Evolutionary conservation across 768 basidiomycete genomes (phyloP).

Genomic region (Coprinopsis strossmayeri): DNA sequence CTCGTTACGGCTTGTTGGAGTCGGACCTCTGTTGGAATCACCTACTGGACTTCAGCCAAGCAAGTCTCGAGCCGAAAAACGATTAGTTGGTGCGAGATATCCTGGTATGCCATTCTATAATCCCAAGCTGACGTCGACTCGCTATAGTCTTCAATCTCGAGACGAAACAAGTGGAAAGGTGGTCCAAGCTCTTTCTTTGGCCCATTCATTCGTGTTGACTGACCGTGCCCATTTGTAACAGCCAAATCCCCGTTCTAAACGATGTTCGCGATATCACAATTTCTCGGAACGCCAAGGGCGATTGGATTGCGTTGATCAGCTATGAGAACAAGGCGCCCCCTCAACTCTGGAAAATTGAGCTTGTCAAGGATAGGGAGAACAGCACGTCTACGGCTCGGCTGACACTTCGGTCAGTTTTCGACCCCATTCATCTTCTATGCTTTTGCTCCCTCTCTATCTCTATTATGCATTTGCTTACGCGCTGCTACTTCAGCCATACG

Average conservation of each 20-base stretch:
- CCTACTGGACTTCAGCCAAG: slow-evolving; percentile 58
- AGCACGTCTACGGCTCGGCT: slow-evolving; percentile 28
- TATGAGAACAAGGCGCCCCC: slow-evolving; percentile 76
- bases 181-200: not conserved
- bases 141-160: slow-evolving; percentile 59
- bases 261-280: slow-evolving; percentile 68
- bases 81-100: slow-evolving; percentile 57
- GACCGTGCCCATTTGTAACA: slow-evolving; percentile 18
- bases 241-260: slow-evolving; percentile 67
- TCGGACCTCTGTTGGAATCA: slow-evolving; percentile 62
- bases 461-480: too few species aligned
- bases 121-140: not conserved
- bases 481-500: slow-evolving; percentile 44
- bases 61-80: slow-evolving; percentile 65
- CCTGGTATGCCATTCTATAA: slow-evolving; percentile 9
- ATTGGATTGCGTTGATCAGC: slow-evolving; percentile 59
- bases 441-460: slow-evolving; percentile 11
- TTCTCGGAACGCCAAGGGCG: slow-evolving; percentile 39
- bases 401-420: slow-evolving; percentile 27
- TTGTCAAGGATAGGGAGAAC: slow-evolving; percentile 47
- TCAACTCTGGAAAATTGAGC: slow-evolving; percentile 69
- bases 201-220: not conserved
- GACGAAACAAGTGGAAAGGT: slow-evolving; percentile 65
- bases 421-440: not conserved
- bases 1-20: slow-evolving; percentile 54